Percentiles rank a stretch among this genome's conserved stretches.
phyloP scores from a whole-genome alignment of 495 filamentous ascomycete species.

The Neurospora sp. region DNA sequence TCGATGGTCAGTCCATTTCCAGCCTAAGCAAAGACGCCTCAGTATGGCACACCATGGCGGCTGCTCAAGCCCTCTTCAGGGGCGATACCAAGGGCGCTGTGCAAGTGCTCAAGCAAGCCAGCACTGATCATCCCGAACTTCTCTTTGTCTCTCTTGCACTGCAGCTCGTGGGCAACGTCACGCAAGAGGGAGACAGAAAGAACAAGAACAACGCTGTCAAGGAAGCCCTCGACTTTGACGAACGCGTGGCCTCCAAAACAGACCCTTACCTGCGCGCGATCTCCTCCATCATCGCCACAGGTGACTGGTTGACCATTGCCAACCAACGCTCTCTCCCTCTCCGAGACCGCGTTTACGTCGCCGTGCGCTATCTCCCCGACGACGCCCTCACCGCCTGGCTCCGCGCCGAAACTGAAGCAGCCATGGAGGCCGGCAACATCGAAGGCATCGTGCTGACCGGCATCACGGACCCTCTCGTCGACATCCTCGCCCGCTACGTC shows the following conservation, averaged over 20 bases:
- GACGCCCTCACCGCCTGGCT: constrained; percentile 67
- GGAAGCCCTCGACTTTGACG: constrained; percentile 37
- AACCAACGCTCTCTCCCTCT: constrained; percentile 76
- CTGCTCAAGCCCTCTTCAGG: constrained; percentile 67
- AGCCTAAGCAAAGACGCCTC: constrained; percentile 45
- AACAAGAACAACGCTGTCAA: constrained; percentile 19
- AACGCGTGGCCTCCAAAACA: constrained; percentile 35
- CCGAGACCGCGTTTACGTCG: constrained; percentile 75
- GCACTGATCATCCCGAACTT: constrained; percentile 37
- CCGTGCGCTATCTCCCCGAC: constrained; percentile 75
- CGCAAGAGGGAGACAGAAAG: constrained; percentile 8
- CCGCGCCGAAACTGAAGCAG: constrained; percentile 46
- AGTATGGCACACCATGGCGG: constrained; percentile 70
- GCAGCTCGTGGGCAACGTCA: constrained; percentile 29
- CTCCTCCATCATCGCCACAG: constrained; percentile 81
- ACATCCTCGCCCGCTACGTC: constrained; percentile 81
- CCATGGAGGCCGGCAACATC: constrained; percentile 67
- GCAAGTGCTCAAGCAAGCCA: constrained; percentile 39
- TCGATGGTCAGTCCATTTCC: constrained; percentile 33
- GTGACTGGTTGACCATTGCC: constrained; percentile 76
- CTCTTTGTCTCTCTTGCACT: constrained; percentile 45
- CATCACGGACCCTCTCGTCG: constrained; percentile 64
- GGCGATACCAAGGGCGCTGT: constrained; percentile 52
- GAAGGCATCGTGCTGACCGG: constrained; percentile 86
- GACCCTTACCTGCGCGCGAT: constrained; percentile 88